Conservation (phyloP, 1,139 yeast genomes). For the Candida sanyaensis region DNA sequence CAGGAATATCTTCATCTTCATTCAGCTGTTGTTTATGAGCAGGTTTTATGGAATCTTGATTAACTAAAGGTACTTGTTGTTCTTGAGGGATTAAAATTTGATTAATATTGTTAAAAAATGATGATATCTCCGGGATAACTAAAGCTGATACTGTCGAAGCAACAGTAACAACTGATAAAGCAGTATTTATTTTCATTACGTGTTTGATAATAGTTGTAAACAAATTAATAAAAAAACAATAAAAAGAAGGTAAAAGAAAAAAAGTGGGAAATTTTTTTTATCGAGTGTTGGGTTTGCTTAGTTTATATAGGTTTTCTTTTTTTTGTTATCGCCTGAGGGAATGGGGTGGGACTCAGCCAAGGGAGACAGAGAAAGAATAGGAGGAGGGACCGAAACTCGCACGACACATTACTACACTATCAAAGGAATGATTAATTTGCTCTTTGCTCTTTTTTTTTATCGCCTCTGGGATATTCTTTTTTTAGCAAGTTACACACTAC, state of each 20-base stretch:
- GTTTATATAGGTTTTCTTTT: neutral
- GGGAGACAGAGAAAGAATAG: no score
- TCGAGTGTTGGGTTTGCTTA: no score
- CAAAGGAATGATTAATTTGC: no score
- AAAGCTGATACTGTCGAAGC: slow-evolving; percentile 5
- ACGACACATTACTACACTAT: neutral
- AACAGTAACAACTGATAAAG: slow-evolving; percentile 3
- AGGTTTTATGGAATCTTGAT: neutral
- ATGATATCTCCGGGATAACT: slow-evolving; percentile 8
- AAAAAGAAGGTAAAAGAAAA: neutral
- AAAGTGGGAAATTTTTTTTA: neutral
- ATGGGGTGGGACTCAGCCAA: no score
- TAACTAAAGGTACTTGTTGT: slow-evolving; percentile 6
- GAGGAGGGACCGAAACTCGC: neutral
- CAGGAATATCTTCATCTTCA: neutral
- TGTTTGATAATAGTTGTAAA: neutral
- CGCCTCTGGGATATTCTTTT: neutral
- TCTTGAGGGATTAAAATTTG: slow-evolving; percentile 5
- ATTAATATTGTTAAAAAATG: slow-evolving; percentile 3
- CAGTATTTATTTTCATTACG: slow-evolving; percentile 1
- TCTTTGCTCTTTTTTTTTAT: no score
- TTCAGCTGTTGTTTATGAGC: neutral
- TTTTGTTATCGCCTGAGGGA: neutral
- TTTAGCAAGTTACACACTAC: neutral
- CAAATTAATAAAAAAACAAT: neutral